phyloP scores from a whole-genome alignment of 2,329 filamentous ascomycete genomes.

The Lachnellula arida region DNA sequence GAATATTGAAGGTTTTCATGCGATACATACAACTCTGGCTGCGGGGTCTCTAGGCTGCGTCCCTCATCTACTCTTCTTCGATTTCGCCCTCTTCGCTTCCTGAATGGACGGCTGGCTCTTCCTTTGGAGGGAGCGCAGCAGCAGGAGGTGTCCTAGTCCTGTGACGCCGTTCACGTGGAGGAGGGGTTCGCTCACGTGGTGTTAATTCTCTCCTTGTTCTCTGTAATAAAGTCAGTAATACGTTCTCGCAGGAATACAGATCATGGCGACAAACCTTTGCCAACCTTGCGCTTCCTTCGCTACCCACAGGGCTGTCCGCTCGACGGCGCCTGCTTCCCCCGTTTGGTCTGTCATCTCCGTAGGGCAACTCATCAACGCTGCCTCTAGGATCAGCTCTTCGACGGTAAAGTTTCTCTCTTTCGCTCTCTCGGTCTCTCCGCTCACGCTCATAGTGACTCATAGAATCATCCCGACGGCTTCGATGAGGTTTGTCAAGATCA shows the following conservation, averaged over 20 bases:
- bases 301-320: constrained; percentile 67
- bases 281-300: constrained; percentile 43
- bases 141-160: constrained; percentile 52
- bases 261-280: constrained; percentile 49
- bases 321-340: constrained; percentile 64
- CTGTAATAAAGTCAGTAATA: constrained; percentile 34
- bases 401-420: constrained; percentile 82
- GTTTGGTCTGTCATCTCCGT: constrained; percentile 68
- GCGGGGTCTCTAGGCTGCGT: neutral
- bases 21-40: constrained; percentile 34
- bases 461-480: constrained; percentile 56
- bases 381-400: constrained; percentile 73
- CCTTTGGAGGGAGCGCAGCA: constrained; percentile 33
- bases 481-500: constrained; percentile 37
- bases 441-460: constrained; percentile 75
- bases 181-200: constrained; percentile 54
- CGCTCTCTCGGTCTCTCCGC: constrained; percentile 80
- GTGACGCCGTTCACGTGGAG: constrained; percentile 50
- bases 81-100: constrained; percentile 98
- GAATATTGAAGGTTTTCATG: constrained; percentile 23
- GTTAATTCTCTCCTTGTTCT: constrained; percentile 54
- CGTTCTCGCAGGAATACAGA: neutral
- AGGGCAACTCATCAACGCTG: constrained; percentile 83
- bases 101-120: constrained; percentile 48
- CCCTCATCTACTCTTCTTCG: constrained; percentile 61